Conservation (phyloP, 768 basidiomycete species). For the Leccinum disarticulatum region DNA sequence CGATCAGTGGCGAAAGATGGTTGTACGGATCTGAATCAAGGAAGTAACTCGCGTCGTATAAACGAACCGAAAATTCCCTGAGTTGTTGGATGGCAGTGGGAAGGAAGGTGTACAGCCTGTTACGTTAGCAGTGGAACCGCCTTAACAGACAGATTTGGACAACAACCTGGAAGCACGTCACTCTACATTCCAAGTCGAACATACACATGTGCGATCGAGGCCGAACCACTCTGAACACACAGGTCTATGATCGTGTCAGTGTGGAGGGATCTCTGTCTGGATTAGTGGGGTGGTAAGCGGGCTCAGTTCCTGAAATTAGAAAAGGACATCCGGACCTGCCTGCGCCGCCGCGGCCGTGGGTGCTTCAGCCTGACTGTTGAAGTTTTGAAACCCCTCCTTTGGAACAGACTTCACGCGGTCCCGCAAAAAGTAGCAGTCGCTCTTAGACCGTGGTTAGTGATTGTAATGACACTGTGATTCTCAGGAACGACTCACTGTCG, state of each 20-base stretch:
- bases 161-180: background rate
- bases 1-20: slow-evolving; percentile 14
- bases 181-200: background rate
- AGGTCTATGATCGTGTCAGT: background rate
- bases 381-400: slow-evolving; percentile 9
- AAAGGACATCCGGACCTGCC: background rate
- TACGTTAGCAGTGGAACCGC: slow-evolving; percentile 34
- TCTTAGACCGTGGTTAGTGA: background rate
- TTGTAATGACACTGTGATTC: slow-evolving; percentile 13
- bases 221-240: background rate
- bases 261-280: background rate
- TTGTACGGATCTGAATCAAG: slow-evolving; percentile 18
- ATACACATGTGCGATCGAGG: background rate
- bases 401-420: slow-evolving; percentile 17
- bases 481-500: slow-evolving; percentile 17
- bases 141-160: slow-evolving; percentile 18
- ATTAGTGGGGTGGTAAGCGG: background rate
- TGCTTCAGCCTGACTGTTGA: background rate
- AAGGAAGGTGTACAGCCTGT: slow-evolving; percentile 22
- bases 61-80: slow-evolving; percentile 18
- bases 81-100: slow-evolving; percentile 18
- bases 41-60: slow-evolving; percentile 15
- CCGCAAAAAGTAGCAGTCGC: slow-evolving; percentile 8
- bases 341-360: background rate
- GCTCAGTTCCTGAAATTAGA: slow-evolving; percentile 9